phyloP scores from a whole-genome alignment of 2,329 filamentous ascomycete species.

The Penicillium sumatraense region DNA sequence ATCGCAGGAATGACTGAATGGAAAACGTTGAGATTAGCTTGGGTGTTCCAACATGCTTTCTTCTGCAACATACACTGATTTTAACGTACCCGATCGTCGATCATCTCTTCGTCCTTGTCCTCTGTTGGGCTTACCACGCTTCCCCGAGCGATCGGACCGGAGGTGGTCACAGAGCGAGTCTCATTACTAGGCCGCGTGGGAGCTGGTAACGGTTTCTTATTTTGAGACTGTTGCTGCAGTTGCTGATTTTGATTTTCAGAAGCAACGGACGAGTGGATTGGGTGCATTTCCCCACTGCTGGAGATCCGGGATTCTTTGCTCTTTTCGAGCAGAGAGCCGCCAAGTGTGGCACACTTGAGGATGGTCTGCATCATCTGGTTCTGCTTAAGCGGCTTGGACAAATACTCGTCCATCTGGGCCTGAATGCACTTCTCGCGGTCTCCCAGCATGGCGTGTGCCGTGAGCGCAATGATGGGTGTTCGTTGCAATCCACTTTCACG shows the following conservation, averaged over 20 bases:
- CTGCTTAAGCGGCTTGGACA: slow-evolving; percentile 94
- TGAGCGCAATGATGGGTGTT: slow-evolving; percentile 94
- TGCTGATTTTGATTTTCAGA: slow-evolving; percentile 45
- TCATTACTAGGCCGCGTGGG: slow-evolving; percentile 57
- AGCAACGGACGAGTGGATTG: slow-evolving; percentile 33
- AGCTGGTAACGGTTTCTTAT: slow-evolving; percentile 21
- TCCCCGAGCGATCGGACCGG: slow-evolving; percentile 60
- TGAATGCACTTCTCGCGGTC: slow-evolving; percentile 98
- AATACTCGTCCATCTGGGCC: slow-evolving; percentile 98
- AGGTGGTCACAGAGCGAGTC: slow-evolving; percentile 70
- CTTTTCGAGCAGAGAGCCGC: slow-evolving; percentile 53
- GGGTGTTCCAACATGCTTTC: slow-evolving; percentile 3
- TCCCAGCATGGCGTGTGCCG: slow-evolving; percentile 97
- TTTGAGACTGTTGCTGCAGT: slow-evolving; percentile 19
- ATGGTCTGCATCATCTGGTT: slow-evolving; percentile 98
- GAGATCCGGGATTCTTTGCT: slow-evolving; percentile 48
- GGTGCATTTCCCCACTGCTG: slow-evolving; percentile 45
- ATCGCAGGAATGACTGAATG: slow-evolving; percentile 50
- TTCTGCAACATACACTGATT: slow-evolving; percentile 7
- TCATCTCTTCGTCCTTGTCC: slow-evolving; percentile 18
- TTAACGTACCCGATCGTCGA: slow-evolving; percentile 15
- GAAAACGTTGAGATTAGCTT: slow-evolving; percentile 3
- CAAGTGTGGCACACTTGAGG: slow-evolving; percentile 91
- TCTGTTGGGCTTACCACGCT: slow-evolving; percentile 63
- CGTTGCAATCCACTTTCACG: slow-evolving; percentile 76